phyloP scores from a whole-genome alignment of 1,284 basidiomycete species.

The Moniliophthora roreri region DNA sequence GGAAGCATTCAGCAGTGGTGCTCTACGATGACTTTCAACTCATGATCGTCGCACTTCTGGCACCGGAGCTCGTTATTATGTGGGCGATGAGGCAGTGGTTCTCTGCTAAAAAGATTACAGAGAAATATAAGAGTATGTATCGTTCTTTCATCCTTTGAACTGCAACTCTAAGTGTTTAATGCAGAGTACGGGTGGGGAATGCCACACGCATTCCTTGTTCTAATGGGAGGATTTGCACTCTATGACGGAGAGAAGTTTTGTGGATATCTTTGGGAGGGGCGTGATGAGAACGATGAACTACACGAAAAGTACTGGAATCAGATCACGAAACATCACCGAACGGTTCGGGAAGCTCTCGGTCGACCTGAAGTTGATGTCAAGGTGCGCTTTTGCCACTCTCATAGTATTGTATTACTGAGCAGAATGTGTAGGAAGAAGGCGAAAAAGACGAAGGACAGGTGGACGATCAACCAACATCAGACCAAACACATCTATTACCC shows the following conservation, averaged over 20 bases:
- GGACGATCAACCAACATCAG: no score
- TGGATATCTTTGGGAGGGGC: background rate
- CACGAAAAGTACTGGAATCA: no score
- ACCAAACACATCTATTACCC: no score
- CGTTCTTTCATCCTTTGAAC: no score
- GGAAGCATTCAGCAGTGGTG: background rate
- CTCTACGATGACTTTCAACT: conserved; percentile 13
- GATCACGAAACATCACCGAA: no score
- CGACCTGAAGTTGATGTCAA: background rate
- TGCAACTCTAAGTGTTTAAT: background rate
- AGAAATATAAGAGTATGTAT: conserved; percentile 9
- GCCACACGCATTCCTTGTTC: conserved; percentile 24
- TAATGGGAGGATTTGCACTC: conserved; percentile 29
- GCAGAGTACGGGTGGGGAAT: conserved; percentile 18
- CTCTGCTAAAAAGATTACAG: conserved; percentile 15
- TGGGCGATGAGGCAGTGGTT: conserved; percentile 28
- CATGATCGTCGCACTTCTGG: conserved; percentile 24
- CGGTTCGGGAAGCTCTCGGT: background rate
- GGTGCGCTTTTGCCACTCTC: no score
- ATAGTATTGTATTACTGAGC: no score
- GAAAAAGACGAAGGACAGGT: no score
- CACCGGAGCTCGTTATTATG: conserved; percentile 25
- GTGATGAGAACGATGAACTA: no score
- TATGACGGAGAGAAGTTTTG: conserved; percentile 1
- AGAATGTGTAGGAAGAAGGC: no score